Conservation (phyloP, 140 eudicot genomes). For the Bidens hawaiensis region DNA sequence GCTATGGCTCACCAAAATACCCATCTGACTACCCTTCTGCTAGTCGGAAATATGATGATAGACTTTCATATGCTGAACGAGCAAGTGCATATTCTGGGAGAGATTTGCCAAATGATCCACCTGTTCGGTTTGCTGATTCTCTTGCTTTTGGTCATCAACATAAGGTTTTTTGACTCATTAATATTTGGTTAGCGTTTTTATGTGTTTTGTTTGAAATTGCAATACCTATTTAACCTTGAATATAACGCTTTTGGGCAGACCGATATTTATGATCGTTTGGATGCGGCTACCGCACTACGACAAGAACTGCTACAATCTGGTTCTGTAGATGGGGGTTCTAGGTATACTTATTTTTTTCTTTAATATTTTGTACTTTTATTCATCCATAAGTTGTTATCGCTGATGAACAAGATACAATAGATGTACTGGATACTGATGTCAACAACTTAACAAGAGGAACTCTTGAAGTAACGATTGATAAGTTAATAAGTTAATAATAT, state of each 20-base stretch:
- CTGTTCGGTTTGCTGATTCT: slow-evolving; percentile 59
- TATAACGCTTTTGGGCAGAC: slow-evolving; percentile 36
- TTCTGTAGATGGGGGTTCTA: slow-evolving; percentile 69
- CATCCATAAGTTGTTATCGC: slow-evolving; percentile 4
- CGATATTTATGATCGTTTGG: slow-evolving; percentile 73
- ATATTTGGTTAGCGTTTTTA: background rate
- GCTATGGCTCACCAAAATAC: slow-evolving; percentile 69
- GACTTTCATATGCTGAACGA: slow-evolving; percentile 57
- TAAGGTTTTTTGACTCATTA: slow-evolving; percentile 48
- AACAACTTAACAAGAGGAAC: slow-evolving; percentile 26
- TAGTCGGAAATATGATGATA: slow-evolving; percentile 68
- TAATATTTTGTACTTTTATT: background rate
- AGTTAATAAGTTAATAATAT: slow-evolving; percentile 27
- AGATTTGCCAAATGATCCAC: slow-evolving; percentile 58
- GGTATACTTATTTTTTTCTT: slow-evolving; percentile 43
- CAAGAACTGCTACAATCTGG: slow-evolving; percentile 73
- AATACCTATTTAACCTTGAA: background rate
- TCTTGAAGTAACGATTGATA: slow-evolving; percentile 14
- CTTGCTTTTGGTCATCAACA: slow-evolving; percentile 62
- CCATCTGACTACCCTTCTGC: slow-evolving; percentile 52
- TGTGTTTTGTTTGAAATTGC: background rate
- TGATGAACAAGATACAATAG: slow-evolving; percentile 9
- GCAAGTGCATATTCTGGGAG: slow-evolving; percentile 53
- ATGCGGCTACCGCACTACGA: slow-evolving; percentile 56
- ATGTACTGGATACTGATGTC: slow-evolving; percentile 14